phyloP scores from a whole-genome alignment of 371 early-diverging fungal genomes.

The Nematocida sp. region DNA sequence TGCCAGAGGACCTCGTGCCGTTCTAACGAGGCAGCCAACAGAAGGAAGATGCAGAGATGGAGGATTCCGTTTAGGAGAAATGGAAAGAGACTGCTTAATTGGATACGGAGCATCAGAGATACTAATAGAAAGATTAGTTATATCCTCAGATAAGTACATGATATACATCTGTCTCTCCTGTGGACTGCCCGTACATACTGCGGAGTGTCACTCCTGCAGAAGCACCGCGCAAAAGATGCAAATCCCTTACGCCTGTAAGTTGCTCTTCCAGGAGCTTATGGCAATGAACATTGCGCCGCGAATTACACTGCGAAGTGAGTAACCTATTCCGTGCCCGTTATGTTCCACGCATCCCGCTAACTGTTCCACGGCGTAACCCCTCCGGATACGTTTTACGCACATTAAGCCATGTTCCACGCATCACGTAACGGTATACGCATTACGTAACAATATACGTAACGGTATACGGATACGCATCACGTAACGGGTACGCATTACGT shows the following conservation, averaged over 20 bases:
- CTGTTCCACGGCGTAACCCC: too few relatives aligned
- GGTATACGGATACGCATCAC: too few relatives aligned
- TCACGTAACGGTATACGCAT: too few relatives aligned
- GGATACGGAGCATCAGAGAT: slow-evolving; percentile 90
- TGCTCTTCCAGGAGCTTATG: slow-evolving; percentile 87
- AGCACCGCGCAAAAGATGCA: slow-evolving; percentile 69
- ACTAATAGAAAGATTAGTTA: slow-evolving; percentile 84
- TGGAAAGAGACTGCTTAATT: slow-evolving; percentile 94
- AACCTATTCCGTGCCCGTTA: too few relatives aligned
- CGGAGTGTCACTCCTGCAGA: slow-evolving; percentile 33
- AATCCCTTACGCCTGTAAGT: slow-evolving; percentile 92
- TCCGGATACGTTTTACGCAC: too few relatives aligned
- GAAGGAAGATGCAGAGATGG: slow-evolving; percentile 95
- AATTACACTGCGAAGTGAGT: slow-evolving; percentile 26
- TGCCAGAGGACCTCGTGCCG: slow-evolving; percentile 84
- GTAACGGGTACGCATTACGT: too few relatives aligned
- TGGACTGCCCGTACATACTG: slow-evolving; percentile 23
- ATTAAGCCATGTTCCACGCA: not conserved
- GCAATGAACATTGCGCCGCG: slow-evolving; percentile 75
- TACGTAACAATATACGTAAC: too few relatives aligned
- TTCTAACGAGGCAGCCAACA: slow-evolving; percentile 89
- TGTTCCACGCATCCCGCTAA: too few relatives aligned
- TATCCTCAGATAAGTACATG: slow-evolving; percentile 73
- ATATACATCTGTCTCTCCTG: slow-evolving; percentile 35
- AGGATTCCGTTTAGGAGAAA: slow-evolving; percentile 91